Evolutionary conservation across 192 early-diverging fungal species (phyloP), one percentile per base, ranked within the genome.

Genomic region (Martensiomyces pterosporus): DNA sequence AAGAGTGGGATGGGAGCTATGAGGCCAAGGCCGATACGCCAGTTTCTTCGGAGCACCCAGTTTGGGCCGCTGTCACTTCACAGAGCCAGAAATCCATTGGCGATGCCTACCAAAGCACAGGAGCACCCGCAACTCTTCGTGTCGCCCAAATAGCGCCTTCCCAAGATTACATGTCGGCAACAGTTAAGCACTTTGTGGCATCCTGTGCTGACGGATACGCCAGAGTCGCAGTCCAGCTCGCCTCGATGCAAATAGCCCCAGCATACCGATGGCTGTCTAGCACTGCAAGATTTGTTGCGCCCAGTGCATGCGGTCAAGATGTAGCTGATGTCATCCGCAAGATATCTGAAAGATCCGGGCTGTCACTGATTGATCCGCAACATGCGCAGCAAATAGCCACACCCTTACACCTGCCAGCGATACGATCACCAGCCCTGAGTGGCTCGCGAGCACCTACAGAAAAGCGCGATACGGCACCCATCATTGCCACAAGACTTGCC

Each of bases 71-170:
- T 1, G 25, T 29, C 8, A 34, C 19, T 4, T n/a, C 16, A 16
- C 19, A 38, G 3, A 21, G 25, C 32, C 39, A 41, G 14, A 27
- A 49, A 8, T 15, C 22, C 2, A 17, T 41, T 25, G 42, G 29
- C 6, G 41, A 24, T 10, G 69, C 48, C 1, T 65, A 49, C 24
- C 13, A 53, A 3, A 47, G 44, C 5, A 36, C 62, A 7, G 69
- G 69, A 9, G 47, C 63, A 25, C 69, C 69, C 3, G 24, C 46
- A 22, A 60, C 69, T 0, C 39, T 73, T 10, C 54, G 56, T 40
- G 43, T 73, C 9, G 62, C 52, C 10, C 62, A 51, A 14, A 35
- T 73, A 14, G 26, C 27, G 3, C 36, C 57, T 0, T 40, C 58
- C 7, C 35, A 55, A 2, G 33, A 37, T 33, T 44, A 27, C 21